Conservation (phyloP, 163 green algal species). For the Trebouxia gelatinosa region DNA sequence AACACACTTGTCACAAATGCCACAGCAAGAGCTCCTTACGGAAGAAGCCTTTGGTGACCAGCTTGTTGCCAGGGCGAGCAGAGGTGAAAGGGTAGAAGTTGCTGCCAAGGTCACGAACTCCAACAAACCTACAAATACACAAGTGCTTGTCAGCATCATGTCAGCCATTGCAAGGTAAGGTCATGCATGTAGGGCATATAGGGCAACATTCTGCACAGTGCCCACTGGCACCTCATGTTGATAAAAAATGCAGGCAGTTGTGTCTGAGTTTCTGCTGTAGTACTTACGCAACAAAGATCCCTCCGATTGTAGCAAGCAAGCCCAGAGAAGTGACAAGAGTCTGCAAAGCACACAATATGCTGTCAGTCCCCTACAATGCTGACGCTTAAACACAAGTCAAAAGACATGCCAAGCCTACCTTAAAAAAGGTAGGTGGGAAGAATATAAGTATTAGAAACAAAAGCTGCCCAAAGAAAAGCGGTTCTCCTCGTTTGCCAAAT, state of each 20-base stretch:
- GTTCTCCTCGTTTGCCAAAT: slow-evolving; percentile 21
- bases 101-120: slow-evolving; percentile 1
- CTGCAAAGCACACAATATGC: not conserved
- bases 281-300: not conserved
- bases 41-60: slow-evolving; percentile 10
- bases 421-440: slow-evolving; percentile 19
- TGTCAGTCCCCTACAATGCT: too few relatives aligned
- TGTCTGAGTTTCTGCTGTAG: too few relatives aligned
- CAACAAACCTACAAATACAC: slow-evolving; percentile 12
- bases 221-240: too few relatives aligned
- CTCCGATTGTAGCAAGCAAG: not conserved
- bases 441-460: not conserved
- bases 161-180: too few relatives aligned
- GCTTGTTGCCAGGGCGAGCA: slow-evolving; percentile 22
- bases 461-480: slow-evolving; percentile 10
- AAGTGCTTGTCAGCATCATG: too few relatives aligned
- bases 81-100: slow-evolving; percentile 23
- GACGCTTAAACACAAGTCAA: too few relatives aligned
- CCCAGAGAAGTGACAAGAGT: slow-evolving; percentile 13
- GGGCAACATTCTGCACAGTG: too few relatives aligned
- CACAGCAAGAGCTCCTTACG: too few relatives aligned
- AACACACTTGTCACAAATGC: too few relatives aligned
- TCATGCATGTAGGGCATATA: too few relatives aligned
- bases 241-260: too few relatives aligned
- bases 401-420: too few relatives aligned